Conservation (phyloP, 768 basidiomycete genomes). For the Rhodotorula toruloides region DNA sequence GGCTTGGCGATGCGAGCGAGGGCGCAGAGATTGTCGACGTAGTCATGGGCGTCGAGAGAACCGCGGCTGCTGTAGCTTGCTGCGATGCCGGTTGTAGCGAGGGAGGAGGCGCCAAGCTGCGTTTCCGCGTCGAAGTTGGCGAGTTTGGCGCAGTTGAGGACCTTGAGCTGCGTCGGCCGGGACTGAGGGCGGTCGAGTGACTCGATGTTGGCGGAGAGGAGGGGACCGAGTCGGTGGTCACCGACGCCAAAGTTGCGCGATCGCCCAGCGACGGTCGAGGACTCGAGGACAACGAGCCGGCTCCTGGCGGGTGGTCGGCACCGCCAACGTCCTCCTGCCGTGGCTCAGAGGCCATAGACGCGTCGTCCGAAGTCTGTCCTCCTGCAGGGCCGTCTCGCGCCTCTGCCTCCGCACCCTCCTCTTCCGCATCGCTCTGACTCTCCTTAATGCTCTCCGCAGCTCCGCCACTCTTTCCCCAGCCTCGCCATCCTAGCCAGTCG, state of each 20-base stretch:
- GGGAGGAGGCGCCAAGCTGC: slow-evolving; percentile 5
- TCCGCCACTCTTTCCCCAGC: not conserved
- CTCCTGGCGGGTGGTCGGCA: not conserved
- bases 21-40: slow-evolving; percentile 18
- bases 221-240: not conserved
- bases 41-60: slow-evolving; percentile 16
- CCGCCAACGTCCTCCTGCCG: not conserved
- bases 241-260: not conserved
- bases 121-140: slow-evolving; percentile 3
- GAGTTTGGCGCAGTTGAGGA: slow-evolving; percentile 6
- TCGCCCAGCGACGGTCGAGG: not conserved
- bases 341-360: no score
- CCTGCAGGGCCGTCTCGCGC: not conserved
- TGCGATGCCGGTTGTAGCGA: not conserved
- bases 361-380: not conserved
- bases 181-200: not conserved
- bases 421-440: not conserved
- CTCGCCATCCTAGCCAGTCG: slow-evolving; percentile 26
- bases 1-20: not conserved
- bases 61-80: not conserved
- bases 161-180: not conserved
- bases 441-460: not conserved
- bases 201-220: not conserved
- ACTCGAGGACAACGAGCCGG: not conserved
- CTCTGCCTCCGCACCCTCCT: not conserved